Conservation (phyloP, 176 grass and related monocot species). For the Elymus sibiricus region DNA sequence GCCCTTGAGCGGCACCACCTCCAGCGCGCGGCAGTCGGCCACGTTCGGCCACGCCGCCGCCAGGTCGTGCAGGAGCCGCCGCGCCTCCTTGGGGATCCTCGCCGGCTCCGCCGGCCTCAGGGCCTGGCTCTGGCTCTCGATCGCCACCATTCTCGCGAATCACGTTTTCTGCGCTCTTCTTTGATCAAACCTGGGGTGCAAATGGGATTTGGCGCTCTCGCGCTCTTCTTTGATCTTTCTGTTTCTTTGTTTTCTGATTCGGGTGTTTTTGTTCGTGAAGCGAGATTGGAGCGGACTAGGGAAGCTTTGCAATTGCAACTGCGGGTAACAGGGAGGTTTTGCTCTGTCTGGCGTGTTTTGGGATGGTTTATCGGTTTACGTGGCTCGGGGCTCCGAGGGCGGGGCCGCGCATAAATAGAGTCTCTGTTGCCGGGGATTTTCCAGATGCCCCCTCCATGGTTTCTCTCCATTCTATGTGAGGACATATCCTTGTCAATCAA, state of each 20-base stretch:
- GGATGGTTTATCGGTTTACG: background rate
- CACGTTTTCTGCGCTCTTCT: background rate
- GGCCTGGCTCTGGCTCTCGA: constrained; percentile 52
- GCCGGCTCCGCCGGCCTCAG: background rate
- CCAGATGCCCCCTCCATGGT: background rate
- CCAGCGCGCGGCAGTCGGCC: constrained; percentile 55
- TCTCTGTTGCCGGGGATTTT: background rate
- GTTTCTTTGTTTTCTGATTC: background rate
- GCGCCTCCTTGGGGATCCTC: constrained; percentile 89
- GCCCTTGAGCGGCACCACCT: constrained; percentile 86
- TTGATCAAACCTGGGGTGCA: background rate
- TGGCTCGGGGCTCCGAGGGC: background rate
- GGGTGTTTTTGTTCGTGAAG: background rate
- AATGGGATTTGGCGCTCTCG: background rate
- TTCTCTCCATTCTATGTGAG: background rate
- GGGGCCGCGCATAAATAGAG: constrained; percentile 41
- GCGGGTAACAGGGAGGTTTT: background rate
- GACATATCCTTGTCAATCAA: background rate
- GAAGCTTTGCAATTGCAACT: background rate
- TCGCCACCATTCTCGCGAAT: constrained; percentile 58
- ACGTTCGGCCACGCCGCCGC: constrained; percentile 75
- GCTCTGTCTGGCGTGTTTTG: background rate
- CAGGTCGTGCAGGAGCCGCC: constrained; percentile 58
- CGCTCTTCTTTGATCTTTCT: background rate
- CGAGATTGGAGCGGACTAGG: background rate